Base-by-base conservation (phyloP, 305 asterid species). In the Rubia balearica region DNA sequence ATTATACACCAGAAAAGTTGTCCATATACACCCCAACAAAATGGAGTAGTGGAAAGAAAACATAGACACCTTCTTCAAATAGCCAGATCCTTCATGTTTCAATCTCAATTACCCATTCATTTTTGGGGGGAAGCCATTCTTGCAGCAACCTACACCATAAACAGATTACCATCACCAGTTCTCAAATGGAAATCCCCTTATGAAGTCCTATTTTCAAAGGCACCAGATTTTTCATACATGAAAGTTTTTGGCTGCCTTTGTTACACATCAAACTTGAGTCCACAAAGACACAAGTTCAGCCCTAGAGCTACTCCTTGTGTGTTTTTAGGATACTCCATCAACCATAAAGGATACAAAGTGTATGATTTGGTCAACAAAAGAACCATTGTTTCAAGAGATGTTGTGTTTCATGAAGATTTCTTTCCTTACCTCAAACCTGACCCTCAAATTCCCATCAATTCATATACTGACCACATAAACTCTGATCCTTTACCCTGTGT, bases 51-150 rank as follows among this genome's bases (percentile, higher is more conserved):
- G n/a, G n/a, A n/a, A n/a, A n/a, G 72, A 6, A 73, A 66, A 19
- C 76, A 73, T n/a, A n/a, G n/a, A n/a, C n/a, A n/a, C 30, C 8
- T 73, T 2, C 48, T 65, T 5, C 36, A 73, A 5, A 59, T 73
- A 2, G 65, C 72, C 6, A 64, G 69, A 17, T 48, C 61, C 12
- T 33, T 61, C 4, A 12, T 10, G 1, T n/a, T 63, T 7, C 65
- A 64, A 12, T 19, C 36, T 4, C 30, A 33, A 0, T 16, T 70
- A 1, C 67, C 65, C 1, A 9, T 0, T 2, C 0, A 38, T 0
- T 70, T 55, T n/a, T 70, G 73, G 73, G 33, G 66, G 3, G 27
- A 38, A 16, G 40, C 33, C 13, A 46, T 57, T 0, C 9, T 59
- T 5, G 27, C n/a, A 12, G 65, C 73, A 3, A 19, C 56, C 0